Conservation (phyloP, 1,139 yeast species). For the Candida glucosophila region DNA sequence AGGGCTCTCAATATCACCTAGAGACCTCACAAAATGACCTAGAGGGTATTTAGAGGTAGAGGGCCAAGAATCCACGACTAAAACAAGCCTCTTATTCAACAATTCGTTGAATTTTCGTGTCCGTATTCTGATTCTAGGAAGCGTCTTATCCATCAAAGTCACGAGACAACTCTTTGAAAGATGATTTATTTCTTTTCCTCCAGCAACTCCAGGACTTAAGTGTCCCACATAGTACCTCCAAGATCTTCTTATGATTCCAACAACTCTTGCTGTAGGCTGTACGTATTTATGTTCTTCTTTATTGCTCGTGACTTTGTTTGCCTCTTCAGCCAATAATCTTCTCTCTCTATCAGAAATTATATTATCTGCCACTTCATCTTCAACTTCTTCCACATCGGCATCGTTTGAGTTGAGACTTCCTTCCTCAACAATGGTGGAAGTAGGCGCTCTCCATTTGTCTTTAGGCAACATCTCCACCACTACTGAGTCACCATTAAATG, state of each 20-base stretch:
- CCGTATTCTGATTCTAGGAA: conserved; percentile 80
- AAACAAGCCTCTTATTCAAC: conserved; percentile 80
- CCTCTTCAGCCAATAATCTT: conserved; percentile 66
- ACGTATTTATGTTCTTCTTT: conserved; percentile 33
- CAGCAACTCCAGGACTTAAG: conserved; percentile 71
- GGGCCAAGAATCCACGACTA: conserved; percentile 92
- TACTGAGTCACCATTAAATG: conserved; percentile 87
- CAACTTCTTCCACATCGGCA: conserved; percentile 47
- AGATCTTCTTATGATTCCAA: conserved; percentile 80
- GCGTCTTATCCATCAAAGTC: conserved; percentile 76
- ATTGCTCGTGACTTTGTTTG: conserved; percentile 45
- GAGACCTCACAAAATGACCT: conserved; percentile 86
- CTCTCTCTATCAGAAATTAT: conserved; percentile 72
- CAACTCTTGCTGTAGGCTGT: conserved; percentile 89
- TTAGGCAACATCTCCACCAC: conserved; percentile 85
- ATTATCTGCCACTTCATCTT: conserved; percentile 28
- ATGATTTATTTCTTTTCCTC: conserved; percentile 42
- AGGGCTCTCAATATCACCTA: conserved; percentile 86
- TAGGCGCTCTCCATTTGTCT: conserved; percentile 82
- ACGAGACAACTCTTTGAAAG: conserved; percentile 78
- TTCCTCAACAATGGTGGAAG: conserved; percentile 72
- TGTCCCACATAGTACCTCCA: conserved; percentile 98
- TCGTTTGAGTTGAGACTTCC: conserved; percentile 54
- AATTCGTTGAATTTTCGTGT: conserved; percentile 82
- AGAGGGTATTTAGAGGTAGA: conserved; percentile 76